Conservation (phyloP, 2,329 filamentous ascomycete species). For the Trichoderma simmonsii region DNA sequence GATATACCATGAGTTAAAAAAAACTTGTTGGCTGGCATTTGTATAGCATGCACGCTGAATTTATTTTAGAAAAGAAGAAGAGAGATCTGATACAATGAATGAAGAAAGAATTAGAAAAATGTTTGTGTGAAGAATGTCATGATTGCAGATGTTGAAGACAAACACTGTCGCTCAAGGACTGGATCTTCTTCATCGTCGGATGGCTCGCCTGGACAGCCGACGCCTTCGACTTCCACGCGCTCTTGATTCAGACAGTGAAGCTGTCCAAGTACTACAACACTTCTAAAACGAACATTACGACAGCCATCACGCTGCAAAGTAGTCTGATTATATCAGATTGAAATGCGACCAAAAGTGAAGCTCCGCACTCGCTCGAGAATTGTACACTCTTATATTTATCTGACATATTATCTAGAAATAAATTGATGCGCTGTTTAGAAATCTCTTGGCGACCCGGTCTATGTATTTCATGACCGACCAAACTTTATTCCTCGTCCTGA, state of each 20-base stretch:
- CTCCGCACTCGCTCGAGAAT: too few species aligned
- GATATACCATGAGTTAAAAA: slow-evolving; percentile 20
- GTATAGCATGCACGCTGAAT: not conserved
- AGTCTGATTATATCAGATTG: too few species aligned
- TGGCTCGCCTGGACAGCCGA: slow-evolving; percentile 76
- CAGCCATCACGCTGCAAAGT: slow-evolving; percentile 65
- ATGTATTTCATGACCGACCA: too few species aligned
- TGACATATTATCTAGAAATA: not conserved
- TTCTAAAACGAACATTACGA: slow-evolving; percentile 66
- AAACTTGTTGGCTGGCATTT: slow-evolving; percentile 8
- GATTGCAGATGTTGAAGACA: not conserved
- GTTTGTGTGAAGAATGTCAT: not conserved
- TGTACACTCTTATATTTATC: too few species aligned
- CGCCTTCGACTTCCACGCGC: slow-evolving; percentile 79
- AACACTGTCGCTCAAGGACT: slow-evolving; percentile 50
- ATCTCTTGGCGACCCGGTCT: too few species aligned
- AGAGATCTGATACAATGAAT: not conserved
- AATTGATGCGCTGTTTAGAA: not conserved
- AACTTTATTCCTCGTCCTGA: not conserved
- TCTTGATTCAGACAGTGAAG: slow-evolving; percentile 75
- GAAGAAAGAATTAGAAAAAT: not conserved
- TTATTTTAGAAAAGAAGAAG: not conserved
- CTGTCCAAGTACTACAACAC: slow-evolving; percentile 51
- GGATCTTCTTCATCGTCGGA: slow-evolving; percentile 74
- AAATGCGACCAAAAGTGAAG: too few species aligned